Evolutionary conservation across 2,329 filamentous ascomycete species (phyloP), one percentile per base, ranked within the genome.

Genomic region (Aspergillus ochraceoroseus): DNA sequence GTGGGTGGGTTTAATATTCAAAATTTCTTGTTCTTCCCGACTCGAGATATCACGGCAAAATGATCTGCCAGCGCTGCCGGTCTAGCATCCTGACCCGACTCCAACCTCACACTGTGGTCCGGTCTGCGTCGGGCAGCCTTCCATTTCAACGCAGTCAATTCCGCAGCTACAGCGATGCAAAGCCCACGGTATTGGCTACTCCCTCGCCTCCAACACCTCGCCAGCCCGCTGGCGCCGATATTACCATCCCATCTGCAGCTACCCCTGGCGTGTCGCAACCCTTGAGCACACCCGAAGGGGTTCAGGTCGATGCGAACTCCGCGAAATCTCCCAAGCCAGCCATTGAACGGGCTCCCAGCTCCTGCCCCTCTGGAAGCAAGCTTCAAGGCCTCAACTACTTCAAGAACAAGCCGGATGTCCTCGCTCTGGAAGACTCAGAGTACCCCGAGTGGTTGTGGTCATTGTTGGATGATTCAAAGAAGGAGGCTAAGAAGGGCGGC

Each of bases 381-480:
- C 37, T 72, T 44, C 56, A 57, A 15, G 67, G 67, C 8, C 55
- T 72, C 30, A 70, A 68, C 43, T 72, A 71, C 51, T 63, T 67
- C 41, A 71, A 71, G 53, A 69, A 69, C 51, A 67, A 70, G 44
- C 62, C 67, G 5, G 64, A 68, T 25, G 46, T 70, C 15, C 38
- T 70, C 35, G 70, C 70, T 8, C 46, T 63, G 53, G 68, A 72
- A 40, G 70, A 72, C 47, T 57, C 61, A 28, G 70, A 71, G 48
- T 72, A 72, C 48, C 70, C 70, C 9, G 64, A 70, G 9, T 72
- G 70, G 70, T 46, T 72, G 38, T 72, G 70, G 70, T 57, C 49
- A 3, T 51, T 72, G 42, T 48, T 71, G 43, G 65, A 68, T 35
- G 56, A 63, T 38, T 41, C 52, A n/a, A 58, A 54, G 41, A 62